Base-by-base conservation (phyloP, 306 rosid genomes). In the Sicyos edulis region DNA sequence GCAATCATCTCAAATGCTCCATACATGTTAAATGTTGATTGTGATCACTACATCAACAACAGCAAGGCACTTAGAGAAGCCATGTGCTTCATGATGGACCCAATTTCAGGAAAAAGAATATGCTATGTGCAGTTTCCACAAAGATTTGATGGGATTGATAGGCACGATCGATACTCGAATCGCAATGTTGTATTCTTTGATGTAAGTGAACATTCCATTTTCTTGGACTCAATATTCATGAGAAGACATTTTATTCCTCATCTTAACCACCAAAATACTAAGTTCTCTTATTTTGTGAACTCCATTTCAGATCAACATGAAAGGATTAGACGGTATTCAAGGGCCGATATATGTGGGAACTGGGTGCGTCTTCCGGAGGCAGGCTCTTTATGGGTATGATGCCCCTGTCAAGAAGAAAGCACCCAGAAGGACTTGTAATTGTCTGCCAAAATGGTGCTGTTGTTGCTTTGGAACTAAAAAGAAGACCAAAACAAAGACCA, bases 11-110 rank as follows among this genome's bases (percentile, higher is more conserved):
- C 97, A 54, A 91, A 91, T 77, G 96, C 97, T 58, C 91, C 97
- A 16, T 91, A 87, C 83, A 83, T 91, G 10, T 84, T 91, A 65
- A 91, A 91, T 59, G 97, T 91, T 1, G 97, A 91, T 70, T 91
- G 97, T 86, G 97, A 91, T 84, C 97, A 91, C 91, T 91, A 91
- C 80, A 87, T 91, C 70, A 91, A 91, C 86, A 91, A 91, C 80
- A 91, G 97, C 62, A 89, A 80, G 85, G 97, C 97, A 9, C 96
- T 91, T 78, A 86, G 97, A 2, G 97, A 91, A 79, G 87, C 97
- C 51, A 91, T 91, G 97, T 91, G 97, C 79, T 91, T 91, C 87
- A 80, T 91, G 96, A 91, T 91, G 96, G 97, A 91, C 75, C 93
- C 97, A 59, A 86, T 86, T 8, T 91, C 91, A 9, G 97, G 97